A percentile compares a stretch with the other conserved stretches of the same genome.
phyloP scores from a whole-genome alignment of 1,284 basidiomycete species.

The Thelephora terrestris region DNA sequence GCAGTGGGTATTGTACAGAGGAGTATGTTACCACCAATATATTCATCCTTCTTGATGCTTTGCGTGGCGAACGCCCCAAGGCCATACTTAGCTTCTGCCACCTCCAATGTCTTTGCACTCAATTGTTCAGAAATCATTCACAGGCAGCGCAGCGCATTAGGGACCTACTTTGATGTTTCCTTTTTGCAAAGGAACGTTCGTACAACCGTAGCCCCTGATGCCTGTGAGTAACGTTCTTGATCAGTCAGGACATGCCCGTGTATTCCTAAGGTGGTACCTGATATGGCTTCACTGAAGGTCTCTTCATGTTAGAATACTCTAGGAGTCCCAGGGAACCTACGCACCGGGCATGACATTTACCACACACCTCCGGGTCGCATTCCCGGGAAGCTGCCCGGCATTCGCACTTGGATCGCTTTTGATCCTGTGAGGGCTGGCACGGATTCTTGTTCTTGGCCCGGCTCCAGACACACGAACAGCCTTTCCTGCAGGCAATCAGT shows the following conservation, averaged over 20 bases:
- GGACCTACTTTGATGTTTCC: not conserved
- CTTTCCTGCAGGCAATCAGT: too few relatives aligned
- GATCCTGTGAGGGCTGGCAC: too few relatives aligned
- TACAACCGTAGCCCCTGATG: slow-evolving; percentile 6
- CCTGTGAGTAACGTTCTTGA: slow-evolving; percentile 13
- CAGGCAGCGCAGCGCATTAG: not conserved
- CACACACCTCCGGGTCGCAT: slow-evolving; percentile 32
- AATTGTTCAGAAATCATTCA: not conserved
- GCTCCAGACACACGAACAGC: too few relatives aligned
- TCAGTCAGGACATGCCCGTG: not conserved
- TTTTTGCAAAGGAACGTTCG: not conserved
- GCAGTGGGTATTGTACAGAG: not conserved
- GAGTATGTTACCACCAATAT: slow-evolving; percentile 28
- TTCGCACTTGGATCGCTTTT: slow-evolving; percentile 17
- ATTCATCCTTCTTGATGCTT: slow-evolving; percentile 18
- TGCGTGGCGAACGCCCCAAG: slow-evolving; percentile 32
- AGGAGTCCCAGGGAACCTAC: not conserved
- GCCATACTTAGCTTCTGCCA: slow-evolving; percentile 29
- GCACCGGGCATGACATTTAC: not conserved
- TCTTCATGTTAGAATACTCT: too few relatives aligned
- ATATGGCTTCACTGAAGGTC: not conserved
- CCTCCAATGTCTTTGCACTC: slow-evolving; percentile 21
- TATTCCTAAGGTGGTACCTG: not conserved
- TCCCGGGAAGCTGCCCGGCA: slow-evolving; percentile 28
- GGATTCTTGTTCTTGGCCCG: not conserved